Evolutionary conservation across 208 protist genomes (phyloP), one percentile per base, ranked within the genome.

Genomic region (Crithidia expoeki): DNA sequence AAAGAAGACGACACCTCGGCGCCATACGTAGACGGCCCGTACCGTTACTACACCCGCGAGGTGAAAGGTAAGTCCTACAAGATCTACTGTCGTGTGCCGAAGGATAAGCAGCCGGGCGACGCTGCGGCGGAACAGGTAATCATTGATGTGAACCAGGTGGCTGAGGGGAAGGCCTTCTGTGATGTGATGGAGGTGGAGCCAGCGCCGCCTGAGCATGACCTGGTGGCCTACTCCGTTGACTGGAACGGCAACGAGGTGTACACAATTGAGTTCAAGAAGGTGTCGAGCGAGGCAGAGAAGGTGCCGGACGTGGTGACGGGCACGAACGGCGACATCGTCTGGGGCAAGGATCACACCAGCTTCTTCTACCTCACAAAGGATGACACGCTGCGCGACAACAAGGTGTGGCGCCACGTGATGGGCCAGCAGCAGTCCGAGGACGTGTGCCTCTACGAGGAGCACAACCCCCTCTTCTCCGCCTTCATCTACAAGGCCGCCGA

Each of bases 351-450:
- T 68, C 80, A 65, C 30, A 80, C 68, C 28, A 80, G 74, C 61
- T 89, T 96, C 74, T 96, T 94, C 72, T 96, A 96, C 74, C 72
- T 80, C 33, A 93, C 88, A 7, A 90, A 90, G 72, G 92, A 96
- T 56, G 87, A 81, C 7, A 67, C 87, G 25, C 75, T 91, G 63
- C 87, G 92, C 33, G 82, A 89, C 50, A 65, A 95, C 76, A 90
- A 94, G 72, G 81, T 96, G 36, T 96, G 92, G 92, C 84, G 89
- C 38, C 92, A 95, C 79, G 62, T 93, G 2, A 79, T 96, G 38
- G 89, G 88, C 12, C 76, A 83, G 60, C 79, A 78, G 56, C 84
- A 91, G 78, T 84, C 81, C 28, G 61, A 69, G 4, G 92, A 96
- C 72, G 84, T 93, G 16, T 92, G 85, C 66, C 61, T 96, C 5